A percentile compares a stretch with the other conserved stretches of the same genome.
phyloP scores from a whole-genome alignment of 345 rosid genomes.

The Rhizophora apiculata region DNA sequence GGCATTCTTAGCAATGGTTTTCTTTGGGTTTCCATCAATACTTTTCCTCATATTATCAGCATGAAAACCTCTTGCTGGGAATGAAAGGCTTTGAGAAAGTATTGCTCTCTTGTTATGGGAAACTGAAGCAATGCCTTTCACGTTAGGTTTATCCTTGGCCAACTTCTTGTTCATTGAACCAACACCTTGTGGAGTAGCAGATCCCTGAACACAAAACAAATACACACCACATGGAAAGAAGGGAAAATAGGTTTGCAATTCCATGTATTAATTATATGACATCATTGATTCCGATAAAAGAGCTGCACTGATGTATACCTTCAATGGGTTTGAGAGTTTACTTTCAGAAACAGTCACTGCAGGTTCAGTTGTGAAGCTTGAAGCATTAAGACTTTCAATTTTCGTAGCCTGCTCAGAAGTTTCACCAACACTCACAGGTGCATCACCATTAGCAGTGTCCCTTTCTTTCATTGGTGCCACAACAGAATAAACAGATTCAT shows the following conservation, averaged over 20 bases:
- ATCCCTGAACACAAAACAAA: constrained; percentile 40
- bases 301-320: constrained; percentile 41
- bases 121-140: constrained; percentile 39
- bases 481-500: constrained; percentile 30
- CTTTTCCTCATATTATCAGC: constrained; percentile 53
- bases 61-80: constrained; percentile 50
- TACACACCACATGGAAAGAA: not conserved
- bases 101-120: constrained; percentile 41
- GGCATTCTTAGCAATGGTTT: constrained; percentile 39
- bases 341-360: constrained; percentile 31
- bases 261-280: not conserved
- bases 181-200: constrained; percentile 18
- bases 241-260: not conserved
- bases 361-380: constrained; percentile 25
- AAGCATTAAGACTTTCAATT: constrained; percentile 28
- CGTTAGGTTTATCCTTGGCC: constrained; percentile 46
- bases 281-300: constrained; percentile 11
- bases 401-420: constrained; percentile 27
- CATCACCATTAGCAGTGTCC: constrained; percentile 21
- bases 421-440: constrained; percentile 20
- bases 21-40: constrained; percentile 41
- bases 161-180: constrained; percentile 41
- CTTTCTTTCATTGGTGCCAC: constrained; percentile 34
- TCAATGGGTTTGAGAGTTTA: constrained; percentile 38
- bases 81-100: constrained; percentile 71